Base-by-base conservation (phyloP, 1,139 yeast genomes). In the Nakaseomyces kungkrabaensis region DNA sequence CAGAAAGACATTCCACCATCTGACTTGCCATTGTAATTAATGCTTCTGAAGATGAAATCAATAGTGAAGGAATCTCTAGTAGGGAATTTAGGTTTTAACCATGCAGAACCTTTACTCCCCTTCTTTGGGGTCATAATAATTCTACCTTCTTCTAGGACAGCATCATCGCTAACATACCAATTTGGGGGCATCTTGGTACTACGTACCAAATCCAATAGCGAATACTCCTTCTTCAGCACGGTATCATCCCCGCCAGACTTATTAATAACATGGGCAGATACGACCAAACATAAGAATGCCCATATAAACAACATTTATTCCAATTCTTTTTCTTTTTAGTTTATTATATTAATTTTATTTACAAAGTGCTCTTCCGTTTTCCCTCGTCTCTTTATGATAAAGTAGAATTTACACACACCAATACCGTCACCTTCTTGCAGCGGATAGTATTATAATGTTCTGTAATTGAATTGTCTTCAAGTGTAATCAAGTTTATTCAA, bases 11-110 rank as follows among this genome's bases (percentile, higher is more conserved):
- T 48, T 1, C 66, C 64, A 49, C 65, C 60, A 2, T 51, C 51
- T n/a, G 49, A 43, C 29, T 47, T 43, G 11, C 49, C 49, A 17
- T 27, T 36, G 31, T 33, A 47, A 10, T 40, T 40, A 9, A 43
- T 38, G 7, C 49, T 47, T 31, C 49, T 36, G 31, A 47, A 47
- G 25, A 46, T 43, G 36, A 38, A 47, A 13, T 48, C 87, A 17
- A 77, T 56, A 0, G 89, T 78, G 75, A 85, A 82, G 1, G 57
- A 32, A 27, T 50, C 51, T 9, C 47, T 36, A 25, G 55, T 29
- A 4, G 59, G 22, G 25, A 46, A 47, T 4, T 48, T 59, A 1
- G 68, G 58, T 27, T 64, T 66, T 1, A 78, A 69, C 83, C 84
- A 79, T 2, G 81, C 49, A 0, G 77, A 62, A 8, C 82, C 83